Conservation (phyloP, 2,329 filamentous ascomycete species). For the Curvularia hawaiiensis region DNA sequence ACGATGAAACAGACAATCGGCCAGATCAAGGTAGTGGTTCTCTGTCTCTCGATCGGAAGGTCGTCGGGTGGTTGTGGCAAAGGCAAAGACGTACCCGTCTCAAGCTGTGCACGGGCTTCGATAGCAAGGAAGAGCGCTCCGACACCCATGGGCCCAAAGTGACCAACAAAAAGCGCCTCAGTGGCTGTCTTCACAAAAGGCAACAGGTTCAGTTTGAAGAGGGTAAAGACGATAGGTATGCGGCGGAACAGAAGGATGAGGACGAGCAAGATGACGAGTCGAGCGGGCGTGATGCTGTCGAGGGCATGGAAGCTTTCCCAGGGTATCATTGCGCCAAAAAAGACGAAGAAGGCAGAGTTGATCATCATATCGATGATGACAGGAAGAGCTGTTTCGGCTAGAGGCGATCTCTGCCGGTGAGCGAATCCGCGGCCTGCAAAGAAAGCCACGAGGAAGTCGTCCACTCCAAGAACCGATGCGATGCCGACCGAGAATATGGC, state of each 20-base stretch:
- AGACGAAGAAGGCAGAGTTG: slow-evolving; percentile 62
- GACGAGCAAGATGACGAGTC: slow-evolving; percentile 53
- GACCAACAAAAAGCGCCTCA: slow-evolving; percentile 61
- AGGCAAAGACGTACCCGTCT: slow-evolving; percentile 55
- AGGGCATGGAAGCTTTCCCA: slow-evolving; percentile 52
- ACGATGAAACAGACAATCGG: slow-evolving; percentile 62
- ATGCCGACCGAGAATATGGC: slow-evolving; percentile 59
- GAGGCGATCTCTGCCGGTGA: slow-evolving; percentile 59
- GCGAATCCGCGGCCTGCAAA: slow-evolving; percentile 61
- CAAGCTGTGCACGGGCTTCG: slow-evolving; percentile 59
- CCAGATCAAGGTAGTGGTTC: slow-evolving; percentile 56
- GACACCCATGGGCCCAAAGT: slow-evolving; percentile 64
- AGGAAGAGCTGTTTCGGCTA: slow-evolving; percentile 53
- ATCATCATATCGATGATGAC: slow-evolving; percentile 61
- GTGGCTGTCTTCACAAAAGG: slow-evolving; percentile 56
- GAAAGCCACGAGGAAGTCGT: slow-evolving; percentile 63
- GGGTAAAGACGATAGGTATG: slow-evolving; percentile 56
- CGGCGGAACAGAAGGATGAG: slow-evolving; percentile 59
- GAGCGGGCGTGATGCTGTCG: slow-evolving; percentile 48
- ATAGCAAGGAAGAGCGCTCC: slow-evolving; percentile 63
- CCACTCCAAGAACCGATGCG: slow-evolving; percentile 57
- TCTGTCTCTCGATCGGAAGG: slow-evolving; percentile 39
- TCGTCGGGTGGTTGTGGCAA: slow-evolving; percentile 51
- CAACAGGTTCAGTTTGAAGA: slow-evolving; percentile 52
- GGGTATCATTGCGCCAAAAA: slow-evolving; percentile 61